phyloP scores from a whole-genome alignment of 495 filamentous ascomycete species.

The Penicillium ochrochloron region DNA sequence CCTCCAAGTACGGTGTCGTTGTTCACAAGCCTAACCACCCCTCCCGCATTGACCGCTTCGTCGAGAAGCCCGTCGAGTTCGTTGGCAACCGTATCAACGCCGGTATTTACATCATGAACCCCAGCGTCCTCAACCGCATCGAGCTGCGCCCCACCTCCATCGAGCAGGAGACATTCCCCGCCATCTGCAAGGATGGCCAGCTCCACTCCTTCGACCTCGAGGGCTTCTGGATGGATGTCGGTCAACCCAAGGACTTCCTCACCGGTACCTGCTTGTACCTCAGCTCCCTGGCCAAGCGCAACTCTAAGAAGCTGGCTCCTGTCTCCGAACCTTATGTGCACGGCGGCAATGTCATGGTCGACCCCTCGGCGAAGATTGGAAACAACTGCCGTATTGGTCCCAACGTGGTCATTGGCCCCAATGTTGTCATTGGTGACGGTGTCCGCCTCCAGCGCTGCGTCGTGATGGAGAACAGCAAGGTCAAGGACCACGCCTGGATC shows the following conservation, averaged over 20 bases:
- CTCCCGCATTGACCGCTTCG: constrained; percentile 95
- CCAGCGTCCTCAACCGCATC: constrained; percentile 85
- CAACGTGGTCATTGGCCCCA: constrained; percentile 95
- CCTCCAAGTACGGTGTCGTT: constrained; percentile 97
- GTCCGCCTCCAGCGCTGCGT: constrained; percentile 95
- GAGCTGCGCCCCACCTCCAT: constrained; percentile 98
- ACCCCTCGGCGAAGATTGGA: constrained; percentile 94
- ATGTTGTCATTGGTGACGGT: constrained; percentile 93
- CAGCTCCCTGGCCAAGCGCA: constrained; percentile 89
- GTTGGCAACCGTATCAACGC: constrained; percentile 99
- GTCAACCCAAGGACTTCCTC: constrained; percentile 98
- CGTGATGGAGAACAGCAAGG: constrained; percentile 83
- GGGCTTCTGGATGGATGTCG: constrained; percentile 99
- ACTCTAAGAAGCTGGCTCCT: constrained; percentile 81
- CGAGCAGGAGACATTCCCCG: constrained; percentile 99
- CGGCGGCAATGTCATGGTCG: constrained; percentile 95
- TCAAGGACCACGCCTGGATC: constrained; percentile 99
- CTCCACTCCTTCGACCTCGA: constrained; percentile 98
- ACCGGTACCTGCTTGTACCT: constrained; percentile 97
- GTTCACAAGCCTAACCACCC: constrained; percentile 96
- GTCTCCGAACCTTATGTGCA: constrained; percentile 80
- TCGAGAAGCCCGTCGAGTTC: constrained; percentile 99
- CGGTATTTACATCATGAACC: constrained; percentile 98
- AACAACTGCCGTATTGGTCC: constrained; percentile 98
- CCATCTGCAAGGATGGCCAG: constrained; percentile 87